Conservation (phyloP, 306 rosid genomes). For the Trifolium fragiferum region DNA sequence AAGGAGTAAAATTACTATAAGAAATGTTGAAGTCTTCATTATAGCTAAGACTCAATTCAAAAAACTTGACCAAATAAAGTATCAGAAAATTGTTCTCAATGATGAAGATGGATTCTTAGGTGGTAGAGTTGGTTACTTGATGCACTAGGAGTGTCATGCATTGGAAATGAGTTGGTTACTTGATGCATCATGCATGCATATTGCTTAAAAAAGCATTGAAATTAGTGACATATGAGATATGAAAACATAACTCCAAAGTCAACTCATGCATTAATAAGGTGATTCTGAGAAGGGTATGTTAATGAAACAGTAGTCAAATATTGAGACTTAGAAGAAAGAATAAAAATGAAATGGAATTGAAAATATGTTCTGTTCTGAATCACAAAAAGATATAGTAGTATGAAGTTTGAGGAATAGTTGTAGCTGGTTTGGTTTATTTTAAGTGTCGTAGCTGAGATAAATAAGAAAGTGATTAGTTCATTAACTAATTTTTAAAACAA, state of each 20-base stretch:
- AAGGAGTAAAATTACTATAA: constrained; percentile 25
- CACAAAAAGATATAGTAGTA: not conserved
- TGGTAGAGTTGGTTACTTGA: not conserved
- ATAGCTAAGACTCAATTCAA: constrained; percentile 3
- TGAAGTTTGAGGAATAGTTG: constrained; percentile 41
- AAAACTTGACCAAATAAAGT: too few relatives aligned
- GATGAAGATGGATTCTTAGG: constrained; percentile 33
- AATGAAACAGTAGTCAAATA: constrained; percentile 29
- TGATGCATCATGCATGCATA: constrained; percentile 27
- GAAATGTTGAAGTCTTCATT: constrained; percentile 37
- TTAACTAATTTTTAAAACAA: constrained; percentile 34
- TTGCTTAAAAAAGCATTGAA: constrained; percentile 23
- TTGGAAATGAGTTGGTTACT: constrained; percentile 42
- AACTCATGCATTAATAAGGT: too few relatives aligned
- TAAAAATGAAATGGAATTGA: constrained; percentile 10
- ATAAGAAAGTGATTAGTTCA: constrained; percentile 72
- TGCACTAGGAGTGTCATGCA: not conserved
- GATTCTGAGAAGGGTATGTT: not conserved
- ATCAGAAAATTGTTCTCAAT: not conserved
- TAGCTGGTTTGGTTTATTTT: constrained; percentile 48
- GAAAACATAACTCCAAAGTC: too few relatives aligned
- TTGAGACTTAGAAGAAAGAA: constrained; percentile 12
- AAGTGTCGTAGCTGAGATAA: constrained; percentile 64
- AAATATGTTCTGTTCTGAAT: constrained; percentile 11
- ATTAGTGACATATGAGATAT: too few relatives aligned